phyloP scores from a whole-genome alignment of 148 eudicot species.

The Silene latifolia region DNA sequence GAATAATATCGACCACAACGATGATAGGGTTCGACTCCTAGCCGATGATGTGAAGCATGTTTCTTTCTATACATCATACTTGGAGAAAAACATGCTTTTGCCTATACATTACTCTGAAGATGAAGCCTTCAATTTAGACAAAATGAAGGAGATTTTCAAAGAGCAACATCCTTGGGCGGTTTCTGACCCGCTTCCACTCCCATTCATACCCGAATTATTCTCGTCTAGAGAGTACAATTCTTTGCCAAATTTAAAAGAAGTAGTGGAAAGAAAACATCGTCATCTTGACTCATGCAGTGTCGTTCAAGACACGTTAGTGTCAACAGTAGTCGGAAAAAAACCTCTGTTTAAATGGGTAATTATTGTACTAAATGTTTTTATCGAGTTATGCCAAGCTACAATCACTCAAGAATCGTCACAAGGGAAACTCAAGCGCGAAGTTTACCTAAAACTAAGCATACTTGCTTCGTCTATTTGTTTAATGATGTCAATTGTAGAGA shows the following conservation, averaged over 20 bases:
- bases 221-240: slow-evolving; percentile 9
- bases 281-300: neutral
- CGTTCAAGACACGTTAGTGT: neutral
- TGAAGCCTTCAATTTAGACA: neutral
- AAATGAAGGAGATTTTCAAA: slow-evolving; percentile 3
- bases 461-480: slow-evolving; percentile 21
- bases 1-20: neutral
- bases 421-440: slow-evolving; percentile 5
- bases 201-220: neutral
- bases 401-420: neutral
- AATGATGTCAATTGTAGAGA: slow-evolving; percentile 15
- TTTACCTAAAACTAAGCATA: slow-evolving; percentile 2
- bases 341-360: slow-evolving; percentile 5
- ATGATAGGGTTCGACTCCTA: neutral
- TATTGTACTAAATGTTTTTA: slow-evolving; percentile 8
- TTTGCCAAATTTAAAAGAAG: neutral
- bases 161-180: slow-evolving; percentile 19
- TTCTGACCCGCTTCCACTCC: slow-evolving; percentile 12
- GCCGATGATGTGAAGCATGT: neutral
- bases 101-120: neutral
- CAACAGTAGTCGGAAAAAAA: neutral
- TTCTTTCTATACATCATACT: neutral
- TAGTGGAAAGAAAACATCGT: neutral
- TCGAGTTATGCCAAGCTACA: slow-evolving; percentile 16
- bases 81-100: neutral